Conservation (phyloP, 352 stramenopile species). For the Phytophthora palmivora region DNA sequence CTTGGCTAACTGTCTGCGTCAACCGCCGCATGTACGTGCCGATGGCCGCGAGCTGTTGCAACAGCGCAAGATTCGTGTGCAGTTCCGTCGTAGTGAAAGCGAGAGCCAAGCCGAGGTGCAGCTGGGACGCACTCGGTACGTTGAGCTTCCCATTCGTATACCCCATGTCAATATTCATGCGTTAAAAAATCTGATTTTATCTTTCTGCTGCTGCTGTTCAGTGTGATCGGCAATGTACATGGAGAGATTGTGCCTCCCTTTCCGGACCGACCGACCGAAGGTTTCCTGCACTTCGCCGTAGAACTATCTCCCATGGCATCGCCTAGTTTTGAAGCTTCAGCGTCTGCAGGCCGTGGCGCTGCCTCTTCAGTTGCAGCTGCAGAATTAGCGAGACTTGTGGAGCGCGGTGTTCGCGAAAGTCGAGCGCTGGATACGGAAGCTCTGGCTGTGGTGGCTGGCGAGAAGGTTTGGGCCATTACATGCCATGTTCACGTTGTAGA, state of each 20-base stretch:
- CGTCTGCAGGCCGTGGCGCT: slow-evolving; percentile 46
- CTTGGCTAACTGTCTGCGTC: slow-evolving; percentile 66
- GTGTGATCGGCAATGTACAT: slow-evolving; percentile 83
- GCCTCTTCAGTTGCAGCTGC: slow-evolving; percentile 51
- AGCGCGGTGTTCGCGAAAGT: slow-evolving; percentile 92
- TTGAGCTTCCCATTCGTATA: neutral
- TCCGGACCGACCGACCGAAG: slow-evolving; percentile 86
- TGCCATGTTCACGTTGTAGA: slow-evolving; percentile 93
- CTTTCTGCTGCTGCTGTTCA: slow-evolving; percentile 17
- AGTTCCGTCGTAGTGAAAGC: slow-evolving; percentile 79
- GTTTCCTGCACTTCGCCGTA: slow-evolving; percentile 87
- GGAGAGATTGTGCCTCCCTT: slow-evolving; percentile 89
- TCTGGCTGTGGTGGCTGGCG: slow-evolving; percentile 92
- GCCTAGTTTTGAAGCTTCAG: slow-evolving; percentile 72
- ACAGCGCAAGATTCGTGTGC: slow-evolving; percentile 84
- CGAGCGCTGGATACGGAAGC: slow-evolving; percentile 95
- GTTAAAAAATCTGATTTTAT: slow-evolving; percentile 6
- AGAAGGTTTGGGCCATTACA: slow-evolving; percentile 95
- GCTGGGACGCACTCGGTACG: slow-evolving; percentile 76
- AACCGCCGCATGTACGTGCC: slow-evolving; percentile 66
- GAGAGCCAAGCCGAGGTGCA: slow-evolving; percentile 85
- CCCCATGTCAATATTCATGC: neutral
- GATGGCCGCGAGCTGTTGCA: slow-evolving; percentile 84
- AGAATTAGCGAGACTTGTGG: slow-evolving; percentile 90
- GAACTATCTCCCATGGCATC: slow-evolving; percentile 87